phyloP scores from a whole-genome alignment of 306 rosid genomes.

The Gleditsia sinensis region DNA sequence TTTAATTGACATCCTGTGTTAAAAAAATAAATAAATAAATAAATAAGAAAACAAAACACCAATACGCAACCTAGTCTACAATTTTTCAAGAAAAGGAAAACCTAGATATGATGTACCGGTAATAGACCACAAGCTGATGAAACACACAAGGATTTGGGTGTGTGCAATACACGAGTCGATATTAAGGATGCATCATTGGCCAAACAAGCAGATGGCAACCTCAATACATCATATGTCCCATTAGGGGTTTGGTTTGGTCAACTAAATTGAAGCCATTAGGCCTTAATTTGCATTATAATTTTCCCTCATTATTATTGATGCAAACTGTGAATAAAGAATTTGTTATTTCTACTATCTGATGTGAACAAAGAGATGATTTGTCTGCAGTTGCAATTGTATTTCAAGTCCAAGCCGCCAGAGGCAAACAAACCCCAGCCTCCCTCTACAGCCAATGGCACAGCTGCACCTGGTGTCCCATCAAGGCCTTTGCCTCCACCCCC shows the following conservation, averaged over 20 bases:
- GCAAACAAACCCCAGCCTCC: constrained; percentile 77
- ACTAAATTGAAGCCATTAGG: not conserved
- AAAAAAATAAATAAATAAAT: not conserved
- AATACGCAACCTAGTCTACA: not conserved
- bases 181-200: too few species aligned
- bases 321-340: not conserved
- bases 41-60: not conserved
- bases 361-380: constrained; percentile 6
- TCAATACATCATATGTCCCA: too few species aligned
- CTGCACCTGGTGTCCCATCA: constrained; percentile 84
- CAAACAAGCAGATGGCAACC: too few species aligned
- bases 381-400: constrained; percentile 88
- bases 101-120: not conserved
- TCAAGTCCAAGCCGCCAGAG: constrained; percentile 88
- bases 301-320: not conserved
- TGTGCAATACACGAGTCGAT: not conserved
- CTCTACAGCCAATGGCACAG: constrained; percentile 64
- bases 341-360: not conserved
- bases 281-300: not conserved
- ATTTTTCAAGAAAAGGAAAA: not conserved
- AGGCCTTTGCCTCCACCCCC: constrained; percentile 90
- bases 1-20: not conserved
- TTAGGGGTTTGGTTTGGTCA: not conserved
- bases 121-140: not conserved
- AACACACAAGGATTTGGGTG: not conserved